phyloP scores from a whole-genome alignment of 768 basidiomycete genomes.

The Sarcodon aspratus region DNA sequence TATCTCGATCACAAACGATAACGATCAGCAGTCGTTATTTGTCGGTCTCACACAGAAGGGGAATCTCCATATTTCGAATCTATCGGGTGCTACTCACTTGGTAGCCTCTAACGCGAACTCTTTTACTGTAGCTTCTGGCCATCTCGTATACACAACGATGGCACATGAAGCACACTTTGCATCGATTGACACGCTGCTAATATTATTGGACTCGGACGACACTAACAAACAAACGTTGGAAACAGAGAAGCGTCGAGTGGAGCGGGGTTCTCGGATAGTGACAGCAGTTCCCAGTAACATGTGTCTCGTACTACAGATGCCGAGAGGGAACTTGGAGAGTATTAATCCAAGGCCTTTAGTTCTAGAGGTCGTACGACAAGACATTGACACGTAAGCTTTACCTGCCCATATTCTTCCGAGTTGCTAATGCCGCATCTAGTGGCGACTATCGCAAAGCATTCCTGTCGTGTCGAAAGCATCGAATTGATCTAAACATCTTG shows the following conservation, averaged over 20 bases:
- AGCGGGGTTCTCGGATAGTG: slow-evolving; percentile 85
- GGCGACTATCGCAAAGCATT: slow-evolving; percentile 80
- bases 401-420: not conserved
- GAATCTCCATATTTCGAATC: slow-evolving; percentile 44
- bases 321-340: slow-evolving; percentile 92
- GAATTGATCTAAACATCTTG: slow-evolving; percentile 84
- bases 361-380: slow-evolving; percentile 68
- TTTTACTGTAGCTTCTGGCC: slow-evolving; percentile 60
- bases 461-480: slow-evolving; percentile 82
- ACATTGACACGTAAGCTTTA: slow-evolving; percentile 56
- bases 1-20: not conserved
- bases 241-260: slow-evolving; percentile 73
- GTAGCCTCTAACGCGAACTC: slow-evolving; percentile 56
- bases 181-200: slow-evolving; percentile 29
- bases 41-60: slow-evolving; percentile 58
- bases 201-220: slow-evolving; percentile 6
- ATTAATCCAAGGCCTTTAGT: slow-evolving; percentile 89
- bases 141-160: slow-evolving; percentile 77
- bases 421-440: slow-evolving; percentile 23
- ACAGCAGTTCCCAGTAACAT: slow-evolving; percentile 79
- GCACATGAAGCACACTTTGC: slow-evolving; percentile 74
- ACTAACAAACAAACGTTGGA: slow-evolving; percentile 7
- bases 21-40: slow-evolving; percentile 20
- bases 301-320: slow-evolving; percentile 94
- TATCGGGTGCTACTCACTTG: slow-evolving; percentile 14